Base-by-base conservation (phyloP, 331 rosid species). In the Arachis monticola region DNA sequence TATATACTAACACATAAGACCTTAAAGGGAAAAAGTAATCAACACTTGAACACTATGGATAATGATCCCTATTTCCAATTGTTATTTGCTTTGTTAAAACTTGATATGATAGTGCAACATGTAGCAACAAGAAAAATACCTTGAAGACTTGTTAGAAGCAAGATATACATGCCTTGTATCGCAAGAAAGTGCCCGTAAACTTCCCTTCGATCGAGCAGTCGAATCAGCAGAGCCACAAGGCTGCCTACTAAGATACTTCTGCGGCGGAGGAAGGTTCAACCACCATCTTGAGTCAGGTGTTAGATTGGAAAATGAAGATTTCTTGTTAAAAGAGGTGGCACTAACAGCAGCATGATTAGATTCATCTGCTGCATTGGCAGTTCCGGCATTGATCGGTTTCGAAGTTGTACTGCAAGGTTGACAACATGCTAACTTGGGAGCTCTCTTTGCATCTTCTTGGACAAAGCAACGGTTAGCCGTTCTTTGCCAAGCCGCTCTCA, bases 221-320 rank as follows among this genome's bases (percentile, higher is more conserved):
- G 77, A 60, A 51, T 62, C 73, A 51, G 91, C 84, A 61, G 68
- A 74, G 74, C 70, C 79, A 83, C 68, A 65, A 47, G 96, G 83
- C 69, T 70, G 73, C 56, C 80, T 83, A 69, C 82, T 79, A 55
- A 64, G 74, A 79, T 83, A 88, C 67, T 67, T 83, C 79, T 74
- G 82, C 58, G 99, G 99, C 31, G 99, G 99, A 56, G 99, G 99
- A 70, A 92, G 99, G 83, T 90, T 87, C 81, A 87, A 76, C 96
- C 97, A 91, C 96, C 93, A 93, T 81, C 87, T 89, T 7, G 88
- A 47, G 60, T 86, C 92, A 0, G 83, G 86, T 5, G 83, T 35
- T 35, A 72, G 69, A 83, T 51, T 85, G 30, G 88, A 78, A 78
- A 79, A 85, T n/a, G 90, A 89, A 73, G 83, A 75, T 40, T 81